These are phyloP conservation scores for Drechmeria coniospora DNA, from an alignment of 2,329 filamentous ascomycete genomes.

Conservation along the genomic window DNA sequence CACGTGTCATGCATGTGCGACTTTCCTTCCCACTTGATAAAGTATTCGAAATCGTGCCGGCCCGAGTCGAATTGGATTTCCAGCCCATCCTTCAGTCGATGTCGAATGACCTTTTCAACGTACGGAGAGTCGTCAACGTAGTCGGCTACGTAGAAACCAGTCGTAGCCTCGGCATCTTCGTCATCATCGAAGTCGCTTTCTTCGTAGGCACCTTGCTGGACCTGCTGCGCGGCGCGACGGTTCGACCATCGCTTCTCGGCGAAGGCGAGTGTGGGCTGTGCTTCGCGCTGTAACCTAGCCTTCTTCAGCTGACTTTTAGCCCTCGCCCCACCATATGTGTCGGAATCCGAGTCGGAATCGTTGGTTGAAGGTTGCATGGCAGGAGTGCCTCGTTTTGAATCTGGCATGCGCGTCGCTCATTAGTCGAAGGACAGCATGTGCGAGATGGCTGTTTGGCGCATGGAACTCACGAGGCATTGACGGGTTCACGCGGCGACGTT, in stretches of 20 bases:
- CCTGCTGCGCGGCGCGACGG: conserved; percentile 65
- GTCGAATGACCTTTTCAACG: conserved; percentile 82
- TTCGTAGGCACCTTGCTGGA: conserved; percentile 46
- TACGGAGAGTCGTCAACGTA: conserved; percentile 68
- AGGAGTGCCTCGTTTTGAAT: conserved; percentile 45
- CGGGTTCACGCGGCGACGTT: conserved; percentile 52
- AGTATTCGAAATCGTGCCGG: conserved; percentile 71
- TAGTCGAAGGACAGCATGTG: conserved; percentile 1
- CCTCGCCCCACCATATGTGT: conserved; percentile 65
- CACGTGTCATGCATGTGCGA: conserved; percentile 94
- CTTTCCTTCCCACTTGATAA: conserved; percentile 94
- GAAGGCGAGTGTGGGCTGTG: conserved; percentile 49
- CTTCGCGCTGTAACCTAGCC: conserved; percentile 57
- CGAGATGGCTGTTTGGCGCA: background rate
- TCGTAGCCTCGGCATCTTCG: conserved; percentile 37
- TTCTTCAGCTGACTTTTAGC: conserved; percentile 58
- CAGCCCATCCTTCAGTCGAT: conserved; percentile 57
- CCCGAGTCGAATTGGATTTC: conserved; percentile 41
- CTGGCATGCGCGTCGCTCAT: conserved; percentile 17
- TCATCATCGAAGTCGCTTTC: conserved; percentile 52
- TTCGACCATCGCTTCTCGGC: conserved; percentile 86
- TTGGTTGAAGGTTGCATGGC: conserved; percentile 35
- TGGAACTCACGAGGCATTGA: conserved; percentile 43
- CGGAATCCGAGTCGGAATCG: conserved; percentile 56
- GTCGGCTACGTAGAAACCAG: conserved; percentile 53